Evolutionary conservation across 306 rosid genomes (phyloP), one percentile per base, ranked within the genome.

Genomic region (Prunus davidiana): DNA sequence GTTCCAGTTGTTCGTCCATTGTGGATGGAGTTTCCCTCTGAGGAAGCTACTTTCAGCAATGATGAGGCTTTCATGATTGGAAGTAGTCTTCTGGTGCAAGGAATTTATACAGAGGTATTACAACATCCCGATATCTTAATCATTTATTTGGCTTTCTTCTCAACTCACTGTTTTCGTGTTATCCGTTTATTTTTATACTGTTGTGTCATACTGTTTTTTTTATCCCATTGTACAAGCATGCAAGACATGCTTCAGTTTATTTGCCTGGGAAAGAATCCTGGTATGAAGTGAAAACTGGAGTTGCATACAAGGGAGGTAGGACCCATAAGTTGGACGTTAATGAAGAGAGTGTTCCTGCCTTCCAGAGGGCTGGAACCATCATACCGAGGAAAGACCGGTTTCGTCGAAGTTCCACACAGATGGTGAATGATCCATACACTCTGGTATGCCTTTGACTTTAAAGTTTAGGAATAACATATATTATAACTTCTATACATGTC

Each of bases 41-140:
- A 95, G 66, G 97, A 92, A 77, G 90, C 87, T 76, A 95, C 99
- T 74, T 95, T 92, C 82, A 87, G 74, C 85, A 95, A 92, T 73
- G 99, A 95, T 9, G 97, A 95, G 79, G 98, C 99, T 74, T 88
- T 95, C 78, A 89, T 95, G 99, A 96, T 95, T 66, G 99, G 99
- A 73, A 86, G 71, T 86, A 80, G 97, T 80, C 82, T 95, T 84
- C 80, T 95, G 87, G 99, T 95, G 83, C 99, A 95, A 76, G 99
- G 98, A 70, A 89, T 95, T 67, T 95, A 92, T 75, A 78, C 91
- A 22, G 89, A 92, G 99, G 99, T 95, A 88, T 70, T 16, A 27
- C 34, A 6, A 3, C 27, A 50, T 16, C 27, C 25, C 22, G 47
- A 12, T 41, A 32, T 43, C 49, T 10, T 24, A 6, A 18, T 58